These are phyloP conservation scores for Prototheca wickerhamii DNA, from an alignment of 163 green algal genomes.

Conservation along the genomic window DNA sequence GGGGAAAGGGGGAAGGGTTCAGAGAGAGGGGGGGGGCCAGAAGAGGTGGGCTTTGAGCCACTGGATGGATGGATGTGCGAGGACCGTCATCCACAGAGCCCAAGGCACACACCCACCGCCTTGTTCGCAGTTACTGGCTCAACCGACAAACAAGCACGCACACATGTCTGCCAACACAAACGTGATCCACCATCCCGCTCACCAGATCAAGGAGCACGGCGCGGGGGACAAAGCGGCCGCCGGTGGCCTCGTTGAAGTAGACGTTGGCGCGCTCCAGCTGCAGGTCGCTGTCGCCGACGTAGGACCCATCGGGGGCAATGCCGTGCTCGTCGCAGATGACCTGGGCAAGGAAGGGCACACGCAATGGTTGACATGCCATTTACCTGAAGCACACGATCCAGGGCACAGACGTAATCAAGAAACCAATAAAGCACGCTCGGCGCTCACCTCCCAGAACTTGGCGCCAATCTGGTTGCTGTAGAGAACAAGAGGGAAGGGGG, in stretches of 20 bases:
- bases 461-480: constrained; percentile 92
- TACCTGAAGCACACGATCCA: neutral
- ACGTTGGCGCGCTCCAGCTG: constrained; percentile 98
- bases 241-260: constrained; percentile 98
- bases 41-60: neutral
- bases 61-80: too few relatives aligned
- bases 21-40: neutral
- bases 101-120: neutral
- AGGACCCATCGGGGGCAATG: constrained; percentile 51
- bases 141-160: neutral
- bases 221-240: constrained; percentile 81
- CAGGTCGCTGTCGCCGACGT: constrained; percentile 89
- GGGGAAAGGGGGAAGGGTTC: neutral
- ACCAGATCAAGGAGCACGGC: constrained; percentile 83
- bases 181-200: too few relatives aligned
- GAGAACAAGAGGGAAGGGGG: neutral
- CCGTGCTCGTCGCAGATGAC: constrained; percentile 94
- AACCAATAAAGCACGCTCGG: neutral
- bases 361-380: neutral
- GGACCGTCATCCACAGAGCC: neutral
- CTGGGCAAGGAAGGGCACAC: constrained; percentile 18
- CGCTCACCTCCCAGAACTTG: constrained; percentile 93
- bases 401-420: neutral
- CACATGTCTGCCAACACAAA: neutral
- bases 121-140: too few relatives aligned